These are phyloP conservation scores for Orbilia ellipsospora DNA, from an alignment of 2,329 filamentous ascomycete genomes.

Conservation along the genomic window DNA sequence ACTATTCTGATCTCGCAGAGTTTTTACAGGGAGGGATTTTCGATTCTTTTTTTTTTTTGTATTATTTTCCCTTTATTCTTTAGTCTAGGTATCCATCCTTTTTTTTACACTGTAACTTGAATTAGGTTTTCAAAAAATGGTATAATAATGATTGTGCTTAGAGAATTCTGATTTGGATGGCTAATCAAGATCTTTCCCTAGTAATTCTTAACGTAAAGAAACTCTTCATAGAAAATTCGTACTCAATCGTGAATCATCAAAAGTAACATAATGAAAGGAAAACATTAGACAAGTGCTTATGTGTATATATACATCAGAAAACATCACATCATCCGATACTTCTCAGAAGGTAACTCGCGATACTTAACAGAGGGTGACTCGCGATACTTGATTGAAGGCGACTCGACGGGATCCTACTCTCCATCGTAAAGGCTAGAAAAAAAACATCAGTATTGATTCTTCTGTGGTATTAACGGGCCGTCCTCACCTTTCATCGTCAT, in stretches of 20 bases:
- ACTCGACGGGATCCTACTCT: slow-evolving; percentile 24
- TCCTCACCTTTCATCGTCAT: slow-evolving; percentile 56
- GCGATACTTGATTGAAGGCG: background rate
- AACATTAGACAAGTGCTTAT: too few relatives aligned
- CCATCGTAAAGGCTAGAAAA: slow-evolving; percentile 38
- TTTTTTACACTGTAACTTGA: background rate
- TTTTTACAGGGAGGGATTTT: background rate
- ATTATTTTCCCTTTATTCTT: background rate
- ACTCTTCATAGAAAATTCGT: too few relatives aligned
- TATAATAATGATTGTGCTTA: too few relatives aligned
- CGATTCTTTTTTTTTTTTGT: background rate
- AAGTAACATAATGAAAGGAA: too few relatives aligned
- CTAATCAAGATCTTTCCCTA: too few relatives aligned
- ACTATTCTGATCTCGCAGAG: background rate
- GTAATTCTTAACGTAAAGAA: too few relatives aligned
- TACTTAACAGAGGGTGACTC: too few relatives aligned
- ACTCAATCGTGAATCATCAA: too few relatives aligned
- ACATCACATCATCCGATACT: too few relatives aligned
- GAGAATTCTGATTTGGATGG: too few relatives aligned
- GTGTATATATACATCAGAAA: too few relatives aligned
- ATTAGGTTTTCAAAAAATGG: background rate
- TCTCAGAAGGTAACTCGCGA: too few relatives aligned
- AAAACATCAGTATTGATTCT: background rate
- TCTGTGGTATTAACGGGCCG: background rate
- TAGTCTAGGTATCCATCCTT: background rate